Evolutionary conservation across 2,329 filamentous ascomycete genomes (phyloP), one percentile per base, ranked within the genome.

Genomic region (Aspergillus brasiliensis): DNA sequence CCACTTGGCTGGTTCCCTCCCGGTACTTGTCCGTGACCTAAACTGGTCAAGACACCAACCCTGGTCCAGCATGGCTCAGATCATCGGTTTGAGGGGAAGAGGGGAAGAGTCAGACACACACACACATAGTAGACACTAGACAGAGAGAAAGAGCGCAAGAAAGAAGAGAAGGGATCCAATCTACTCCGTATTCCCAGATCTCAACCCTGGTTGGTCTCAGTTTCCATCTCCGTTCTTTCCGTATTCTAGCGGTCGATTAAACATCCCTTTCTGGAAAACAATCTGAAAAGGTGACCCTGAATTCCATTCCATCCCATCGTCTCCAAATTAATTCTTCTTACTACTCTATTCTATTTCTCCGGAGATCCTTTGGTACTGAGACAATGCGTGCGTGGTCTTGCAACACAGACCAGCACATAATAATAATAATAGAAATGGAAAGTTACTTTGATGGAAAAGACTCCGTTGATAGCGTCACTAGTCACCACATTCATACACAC

Each of bases 201-300:
- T n/a, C 40, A 55, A 55, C 52, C 52, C 52, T 55, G 52, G 52
- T 55, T 46, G 52, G n/a, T 19, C 52, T 55, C n/a, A 28, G 17
- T 17, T 55, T 46, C 52, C 25, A 55, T 55, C 25, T 17, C 52
- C 52, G 27, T 55, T 55, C 52, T 55, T 34, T 46, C 21, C 42
- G 38, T 25, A 42, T 55, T 55, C 52, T 55, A 55, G 52, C 52
- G 52, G 52, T 42, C 25, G 42, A 44, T 31, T 46, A 42, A 44
- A 55, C 42, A 21, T 21, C 52, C 52, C 38, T n/a, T 44, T 49
- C 25, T 11, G 46, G 46, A 31, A 49, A 49, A 17, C 46, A 28
- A 49, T 28, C 46, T 5, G 15, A n/a, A 15, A 42, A 19, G 38
- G 38, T 21, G 40, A 11, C 10, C 21, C 17, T 44, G n/a, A 44